Percentiles rank a stretch among this genome's conserved stretches.
Conservation (phyloP, 805 yeast genomes). For the Wickerhamomyces chaumierensis region DNA sequence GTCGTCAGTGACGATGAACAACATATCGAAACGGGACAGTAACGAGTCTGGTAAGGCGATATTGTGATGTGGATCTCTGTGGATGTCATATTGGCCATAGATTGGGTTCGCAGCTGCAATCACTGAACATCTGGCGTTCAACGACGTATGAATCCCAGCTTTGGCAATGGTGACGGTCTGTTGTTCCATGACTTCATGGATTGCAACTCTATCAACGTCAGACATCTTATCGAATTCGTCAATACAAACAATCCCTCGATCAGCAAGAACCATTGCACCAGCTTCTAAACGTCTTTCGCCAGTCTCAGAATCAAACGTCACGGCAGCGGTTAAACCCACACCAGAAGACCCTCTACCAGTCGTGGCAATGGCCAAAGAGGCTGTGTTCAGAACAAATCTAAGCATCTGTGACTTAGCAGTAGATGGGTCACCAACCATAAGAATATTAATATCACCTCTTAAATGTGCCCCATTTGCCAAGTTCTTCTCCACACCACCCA, state of each 20-base stretch:
- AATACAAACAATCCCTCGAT: slow-evolving; percentile 93
- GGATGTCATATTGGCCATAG: slow-evolving; percentile 91
- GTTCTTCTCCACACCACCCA: slow-evolving; percentile 93
- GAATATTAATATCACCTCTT: slow-evolving; percentile 92
- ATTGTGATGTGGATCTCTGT: slow-evolving; percentile 91
- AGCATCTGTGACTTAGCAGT: slow-evolving; percentile 96
- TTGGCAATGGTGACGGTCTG: slow-evolving; percentile 97
- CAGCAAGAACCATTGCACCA: slow-evolving; percentile 98
- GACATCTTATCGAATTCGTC: slow-evolving; percentile 99
- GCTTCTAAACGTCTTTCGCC: slow-evolving; percentile 96
- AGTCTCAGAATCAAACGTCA: slow-evolving; percentile 90
- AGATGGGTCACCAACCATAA: slow-evolving; percentile 98
- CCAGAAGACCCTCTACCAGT: slow-evolving; percentile 99
- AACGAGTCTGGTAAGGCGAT: slow-evolving; percentile 95
- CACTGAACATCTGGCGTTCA: slow-evolving; percentile 93
- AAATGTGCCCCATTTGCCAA: slow-evolving; percentile 91
- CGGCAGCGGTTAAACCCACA: slow-evolving; percentile 98
- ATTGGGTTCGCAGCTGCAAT: slow-evolving; percentile 98
- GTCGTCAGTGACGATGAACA: slow-evolving; percentile 94
- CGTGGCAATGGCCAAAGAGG: slow-evolving; percentile 91
- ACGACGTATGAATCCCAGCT: slow-evolving; percentile 94
- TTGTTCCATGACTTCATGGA: slow-evolving; percentile 99
- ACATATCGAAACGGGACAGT: slow-evolving; percentile 89
- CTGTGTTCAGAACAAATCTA: slow-evolving; percentile 89
- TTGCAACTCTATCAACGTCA: slow-evolving; percentile 93